These are phyloP conservation scores for Eucommia ulmoides DNA, from an alignment of 257 asterid genomes.

Conservation along the genomic window DNA sequence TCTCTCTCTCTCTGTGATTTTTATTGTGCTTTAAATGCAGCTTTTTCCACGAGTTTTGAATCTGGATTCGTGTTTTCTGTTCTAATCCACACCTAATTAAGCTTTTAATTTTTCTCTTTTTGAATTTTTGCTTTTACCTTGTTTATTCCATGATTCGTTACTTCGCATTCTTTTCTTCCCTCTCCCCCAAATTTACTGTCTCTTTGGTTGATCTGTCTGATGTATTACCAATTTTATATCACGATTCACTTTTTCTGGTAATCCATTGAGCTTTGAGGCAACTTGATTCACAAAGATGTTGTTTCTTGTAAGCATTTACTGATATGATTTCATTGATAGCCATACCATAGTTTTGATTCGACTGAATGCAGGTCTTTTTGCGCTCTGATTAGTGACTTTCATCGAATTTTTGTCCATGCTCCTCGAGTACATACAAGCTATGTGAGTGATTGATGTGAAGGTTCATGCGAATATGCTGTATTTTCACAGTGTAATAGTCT, in stretches of 20 bases:
- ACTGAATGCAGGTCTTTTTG: neutral
- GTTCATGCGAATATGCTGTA: too few relatives aligned
- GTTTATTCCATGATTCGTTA: too few relatives aligned
- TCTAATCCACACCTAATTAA: neutral
- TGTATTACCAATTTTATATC: too few relatives aligned
- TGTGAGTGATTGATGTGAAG: slow-evolving; percentile 27
- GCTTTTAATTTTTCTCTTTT: too few relatives aligned
- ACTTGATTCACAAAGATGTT: too few relatives aligned
- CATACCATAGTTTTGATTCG: neutral
- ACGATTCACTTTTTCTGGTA: too few relatives aligned
- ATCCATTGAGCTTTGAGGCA: too few relatives aligned
- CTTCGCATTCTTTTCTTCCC: neutral
- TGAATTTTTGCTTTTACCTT: too few relatives aligned
- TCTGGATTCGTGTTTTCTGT: slow-evolving; percentile 10
- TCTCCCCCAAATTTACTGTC: neutral
- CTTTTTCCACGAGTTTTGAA: slow-evolving; percentile 7
- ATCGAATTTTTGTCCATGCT: neutral
- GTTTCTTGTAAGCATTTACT: neutral
- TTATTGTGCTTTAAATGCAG: slow-evolving; percentile 14
- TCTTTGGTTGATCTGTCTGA: neutral
- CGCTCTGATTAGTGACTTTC: neutral
- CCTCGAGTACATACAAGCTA: neutral
- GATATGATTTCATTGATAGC: neutral
- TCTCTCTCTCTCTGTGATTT: slow-evolving; percentile 16
- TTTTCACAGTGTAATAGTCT: too few relatives aligned